These are phyloP conservation scores for Calycina marina DNA, from an alignment of 2,329 filamentous ascomycete species.

Conservation along the genomic window DNA sequence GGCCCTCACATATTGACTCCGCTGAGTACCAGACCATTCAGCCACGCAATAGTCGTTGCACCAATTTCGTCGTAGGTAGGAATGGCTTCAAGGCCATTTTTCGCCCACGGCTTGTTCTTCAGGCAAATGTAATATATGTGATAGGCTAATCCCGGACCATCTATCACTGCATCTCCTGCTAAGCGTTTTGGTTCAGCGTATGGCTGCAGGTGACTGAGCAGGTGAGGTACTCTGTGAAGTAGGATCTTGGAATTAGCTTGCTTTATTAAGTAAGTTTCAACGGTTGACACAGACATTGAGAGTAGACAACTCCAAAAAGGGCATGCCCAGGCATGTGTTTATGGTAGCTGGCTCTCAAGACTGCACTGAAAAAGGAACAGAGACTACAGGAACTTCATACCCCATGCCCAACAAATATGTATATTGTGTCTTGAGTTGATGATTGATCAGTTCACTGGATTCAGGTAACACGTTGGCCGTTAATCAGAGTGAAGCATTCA, in stretches of 20 bases:
- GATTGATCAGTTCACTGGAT: too few relatives aligned
- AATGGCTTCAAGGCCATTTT: slow-evolving; percentile 34
- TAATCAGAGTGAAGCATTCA: too few relatives aligned
- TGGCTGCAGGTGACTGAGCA: slow-evolving; percentile 37
- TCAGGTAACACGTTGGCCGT: too few relatives aligned
- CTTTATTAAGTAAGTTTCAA: too few relatives aligned
- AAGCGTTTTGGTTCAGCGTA: slow-evolving; percentile 33
- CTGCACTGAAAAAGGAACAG: too few relatives aligned
- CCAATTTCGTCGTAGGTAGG: slow-evolving; percentile 52
- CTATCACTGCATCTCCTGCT: slow-evolving; percentile 38
- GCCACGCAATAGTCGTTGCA: slow-evolving; percentile 41
- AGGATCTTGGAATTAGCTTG: too few relatives aligned
- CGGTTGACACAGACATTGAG: not conserved
- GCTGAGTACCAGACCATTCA: slow-evolving; percentile 40
- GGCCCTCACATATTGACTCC: slow-evolving; percentile 49
- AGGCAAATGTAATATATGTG: slow-evolving; percentile 49
- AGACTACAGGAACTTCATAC: too few relatives aligned
- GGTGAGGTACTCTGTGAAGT: slow-evolving; percentile 43
- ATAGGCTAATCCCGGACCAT: slow-evolving; percentile 63
- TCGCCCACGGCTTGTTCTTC: slow-evolving; percentile 22
- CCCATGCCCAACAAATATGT: too few relatives aligned
- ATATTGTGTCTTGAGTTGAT: not conserved
- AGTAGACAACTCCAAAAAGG: too few relatives aligned
- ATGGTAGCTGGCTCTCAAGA: too few relatives aligned
- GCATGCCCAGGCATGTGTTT: too few relatives aligned